phyloP scores from a whole-genome alignment of 352 stramenopile species.

The Globisporangium nagaii region DNA sequence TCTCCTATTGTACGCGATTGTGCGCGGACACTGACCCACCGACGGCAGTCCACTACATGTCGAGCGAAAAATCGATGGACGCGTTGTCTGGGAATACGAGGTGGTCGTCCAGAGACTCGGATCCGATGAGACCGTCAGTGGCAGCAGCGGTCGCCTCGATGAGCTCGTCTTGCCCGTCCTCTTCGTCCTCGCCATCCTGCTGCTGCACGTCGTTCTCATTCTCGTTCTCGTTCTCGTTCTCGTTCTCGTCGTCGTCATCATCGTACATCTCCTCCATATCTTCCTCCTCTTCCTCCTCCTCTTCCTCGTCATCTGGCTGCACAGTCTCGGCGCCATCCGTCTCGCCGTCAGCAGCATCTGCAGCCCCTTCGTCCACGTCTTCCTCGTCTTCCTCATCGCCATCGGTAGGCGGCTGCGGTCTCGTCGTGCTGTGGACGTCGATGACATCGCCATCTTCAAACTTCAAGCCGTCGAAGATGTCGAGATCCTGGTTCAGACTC shows the following conservation, averaged over 20 bases:
- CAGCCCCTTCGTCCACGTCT: constrained; percentile 7
- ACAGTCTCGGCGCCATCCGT: constrained; percentile 30
- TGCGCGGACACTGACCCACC: background rate
- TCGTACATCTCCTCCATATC: constrained; percentile 47
- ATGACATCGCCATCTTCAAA: constrained; percentile 84
- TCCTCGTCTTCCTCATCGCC: constrained; percentile 22
- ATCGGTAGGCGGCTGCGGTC: constrained; percentile 7
- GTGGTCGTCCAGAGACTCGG: background rate
- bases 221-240: constrained; percentile 13
- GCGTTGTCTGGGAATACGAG: constrained; percentile 7
- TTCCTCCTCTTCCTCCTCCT: constrained; percentile 31
- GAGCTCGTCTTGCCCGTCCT: background rate
- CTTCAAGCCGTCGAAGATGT: constrained; percentile 84
- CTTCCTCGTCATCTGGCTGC: constrained; percentile 33
- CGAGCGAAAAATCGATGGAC: constrained; percentile 16
- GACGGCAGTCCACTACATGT: constrained; percentile 3
- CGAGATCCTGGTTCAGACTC: constrained; percentile 72
- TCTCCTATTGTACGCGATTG: background rate
- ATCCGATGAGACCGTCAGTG: background rate
- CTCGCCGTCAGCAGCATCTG: constrained; percentile 16
- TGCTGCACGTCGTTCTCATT: background rate
- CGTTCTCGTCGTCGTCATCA: constrained; percentile 48
- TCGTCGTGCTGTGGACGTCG: constrained; percentile 43
- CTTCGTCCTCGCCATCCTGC: background rate
- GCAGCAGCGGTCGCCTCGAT: background rate